Conservation (phyloP, 441 rosid genomes). For the Pelargonium myrrhifolium region DNA sequence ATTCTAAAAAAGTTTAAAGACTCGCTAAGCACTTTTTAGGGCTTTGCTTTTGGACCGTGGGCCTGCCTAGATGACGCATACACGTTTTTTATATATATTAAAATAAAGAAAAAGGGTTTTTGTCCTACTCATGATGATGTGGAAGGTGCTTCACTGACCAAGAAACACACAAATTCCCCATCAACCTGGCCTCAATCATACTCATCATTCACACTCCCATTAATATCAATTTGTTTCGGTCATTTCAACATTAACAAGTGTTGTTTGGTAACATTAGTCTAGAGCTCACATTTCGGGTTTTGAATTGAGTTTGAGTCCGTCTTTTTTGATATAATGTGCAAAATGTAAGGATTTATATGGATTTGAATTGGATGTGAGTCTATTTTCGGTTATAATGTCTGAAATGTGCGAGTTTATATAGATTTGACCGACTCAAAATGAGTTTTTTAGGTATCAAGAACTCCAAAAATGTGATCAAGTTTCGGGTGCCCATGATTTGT, state of each 20-base stretch:
- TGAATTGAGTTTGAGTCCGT: too few species aligned
- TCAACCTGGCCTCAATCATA: background rate
- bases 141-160: constrained; percentile 23
- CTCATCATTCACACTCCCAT: background rate
- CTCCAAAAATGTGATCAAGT: too few species aligned
- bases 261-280: too few species aligned
- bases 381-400: too few species aligned
- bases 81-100: background rate
- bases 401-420: too few species aligned
- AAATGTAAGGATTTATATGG: too few species aligned
- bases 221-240: background rate
- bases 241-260: background rate
- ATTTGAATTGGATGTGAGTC: too few species aligned
- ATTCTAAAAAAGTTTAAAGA: constrained; percentile 2
- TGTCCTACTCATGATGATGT: constrained; percentile 38
- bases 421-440: too few species aligned
- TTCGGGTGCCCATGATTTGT: too few species aligned
- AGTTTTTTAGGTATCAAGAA: too few species aligned
- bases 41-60: constrained; percentile 11
- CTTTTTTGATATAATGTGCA: too few species aligned
- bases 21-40: constrained; percentile 12
- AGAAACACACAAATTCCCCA: constrained; percentile 27
- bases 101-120: constrained; percentile 26
- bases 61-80: constrained; percentile 18
- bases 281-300: too few species aligned